Percentiles rank a stretch among this genome's conserved stretches.
These are phyloP conservation scores for Cystofilobasidium capitatum DNA, from an alignment of 768 basidiomycete genomes.

Conservation along the genomic window DNA sequence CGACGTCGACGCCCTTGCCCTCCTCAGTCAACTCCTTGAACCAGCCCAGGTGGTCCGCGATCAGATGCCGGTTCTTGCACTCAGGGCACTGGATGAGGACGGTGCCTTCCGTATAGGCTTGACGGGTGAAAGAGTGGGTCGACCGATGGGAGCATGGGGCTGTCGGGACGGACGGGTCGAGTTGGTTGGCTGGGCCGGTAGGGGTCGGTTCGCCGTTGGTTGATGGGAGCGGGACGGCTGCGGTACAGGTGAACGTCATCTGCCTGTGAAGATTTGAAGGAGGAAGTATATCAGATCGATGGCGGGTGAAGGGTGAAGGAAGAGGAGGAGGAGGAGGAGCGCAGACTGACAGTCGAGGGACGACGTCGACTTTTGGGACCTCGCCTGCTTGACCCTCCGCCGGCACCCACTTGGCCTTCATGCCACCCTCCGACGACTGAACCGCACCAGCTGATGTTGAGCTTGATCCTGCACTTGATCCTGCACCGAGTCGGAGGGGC, in stretches of 20 bases:
- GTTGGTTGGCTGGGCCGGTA: not conserved
- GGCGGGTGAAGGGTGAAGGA: not conserved
- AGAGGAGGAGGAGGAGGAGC: not conserved
- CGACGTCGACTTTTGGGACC: not conserved
- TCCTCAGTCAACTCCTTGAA: constrained; percentile 54
- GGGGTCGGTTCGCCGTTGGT: not conserved
- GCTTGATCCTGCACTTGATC: no score
- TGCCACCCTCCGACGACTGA: not conserved
- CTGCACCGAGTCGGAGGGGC: no score
- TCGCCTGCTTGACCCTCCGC: not conserved
- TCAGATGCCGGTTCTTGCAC: constrained; percentile 76
- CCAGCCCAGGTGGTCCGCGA: constrained; percentile 86
- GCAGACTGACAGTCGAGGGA: not conserved
- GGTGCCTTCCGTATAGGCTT: constrained; percentile 75
- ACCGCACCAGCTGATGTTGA: no score
- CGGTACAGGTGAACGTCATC: constrained; percentile 80
- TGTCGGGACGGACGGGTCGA: constrained; percentile 7
- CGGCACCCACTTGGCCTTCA: not conserved
- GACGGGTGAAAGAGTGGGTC: constrained; percentile 75
- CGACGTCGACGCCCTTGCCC: constrained; percentile 56
- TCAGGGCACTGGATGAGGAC: constrained; percentile 85
- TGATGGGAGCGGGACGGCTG: constrained; percentile 37
- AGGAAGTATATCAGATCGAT: not conserved
- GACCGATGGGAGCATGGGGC: constrained; percentile 60
- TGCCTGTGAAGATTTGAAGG: constrained; percentile 6